Evolutionary conservation across 805 yeast species (phyloP), one percentile per base, ranked within the genome.

Genomic region (Hanseniaspora vineae): DNA sequence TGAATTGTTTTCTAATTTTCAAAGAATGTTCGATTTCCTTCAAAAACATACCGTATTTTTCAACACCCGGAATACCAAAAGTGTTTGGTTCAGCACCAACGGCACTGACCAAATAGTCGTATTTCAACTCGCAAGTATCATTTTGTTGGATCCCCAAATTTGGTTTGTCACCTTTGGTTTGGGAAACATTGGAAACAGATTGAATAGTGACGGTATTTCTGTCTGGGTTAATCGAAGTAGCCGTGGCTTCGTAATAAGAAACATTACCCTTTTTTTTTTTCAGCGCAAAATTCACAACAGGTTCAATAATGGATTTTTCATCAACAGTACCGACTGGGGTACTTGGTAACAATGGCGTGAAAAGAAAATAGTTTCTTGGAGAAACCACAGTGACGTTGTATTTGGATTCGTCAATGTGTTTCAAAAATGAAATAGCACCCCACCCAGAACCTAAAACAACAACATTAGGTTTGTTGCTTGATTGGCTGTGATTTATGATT

Each of bases 81-180:
- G 96, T 87, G 56, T 89, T 83, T 57, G 92, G 92, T 66, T 83
- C 85, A 44, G 96, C 95, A 64, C 97, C 97, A 49, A 89, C 95
- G 45, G 95, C 95, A 48, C 86, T 73, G 43, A 89, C 84, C 55
- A 89, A 75, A 68, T 85, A 85, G 66, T 89, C 96, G 65, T 84
- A 89, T 60, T 67, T 75, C 60, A 65, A 76, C 51, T 67, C 69
- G 37, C 69, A 68, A 17, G 67, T 54, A 50, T 68, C 70, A 49
- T 69, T 66, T 46, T 65, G 65, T 42, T 66, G 62, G 46, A 68
- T 58, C 39, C 64, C 67, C 48, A 72, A 71, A 39, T 70, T 63
- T 47, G 63, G 65, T 45, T 62, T 64, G 35, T 71, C 62, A 15
- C 56, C 51, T 40, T 57, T 55, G 42, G 63, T 53, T 33, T 57